These are phyloP conservation scores for Calonectria leucothoes DNA, from an alignment of 2,329 filamentous ascomycete genomes.

Conservation along the genomic window DNA sequence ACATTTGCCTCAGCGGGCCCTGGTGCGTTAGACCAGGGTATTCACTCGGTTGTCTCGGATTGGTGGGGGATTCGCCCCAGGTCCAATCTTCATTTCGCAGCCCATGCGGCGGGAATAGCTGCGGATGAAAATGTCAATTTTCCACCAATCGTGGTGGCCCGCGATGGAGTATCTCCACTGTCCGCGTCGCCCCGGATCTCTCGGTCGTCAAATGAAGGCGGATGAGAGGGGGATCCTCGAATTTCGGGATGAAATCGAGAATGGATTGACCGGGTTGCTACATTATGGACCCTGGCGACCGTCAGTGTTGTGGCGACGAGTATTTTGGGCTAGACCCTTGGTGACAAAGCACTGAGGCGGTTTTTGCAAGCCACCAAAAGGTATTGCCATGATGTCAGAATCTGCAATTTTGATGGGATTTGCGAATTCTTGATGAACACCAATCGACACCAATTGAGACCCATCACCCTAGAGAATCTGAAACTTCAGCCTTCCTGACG, in stretches of 20 bases:
- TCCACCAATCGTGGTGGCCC: not conserved
- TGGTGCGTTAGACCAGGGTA: not conserved
- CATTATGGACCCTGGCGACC: not conserved
- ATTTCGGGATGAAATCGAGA: not conserved
- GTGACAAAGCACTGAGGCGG: not conserved
- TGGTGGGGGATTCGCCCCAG: slow-evolving; percentile 1
- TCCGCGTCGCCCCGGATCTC: not conserved
- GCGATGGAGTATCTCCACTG: not conserved
- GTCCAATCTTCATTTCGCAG: not conserved
- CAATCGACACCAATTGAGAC: not conserved
- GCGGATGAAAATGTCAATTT: not conserved
- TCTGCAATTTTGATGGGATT: not conserved
- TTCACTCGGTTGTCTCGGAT: not conserved
- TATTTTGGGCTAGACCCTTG: not conserved
- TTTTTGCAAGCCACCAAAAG: not conserved
- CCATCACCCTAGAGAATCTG: not conserved
- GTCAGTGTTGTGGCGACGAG: not conserved
- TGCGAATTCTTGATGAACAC: not conserved
- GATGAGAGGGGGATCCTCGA: not conserved
- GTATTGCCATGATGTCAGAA: not conserved
- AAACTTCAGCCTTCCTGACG: not conserved
- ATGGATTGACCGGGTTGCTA: not conserved
- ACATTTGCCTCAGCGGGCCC: not conserved
- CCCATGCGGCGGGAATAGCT: slow-evolving; percentile 1
- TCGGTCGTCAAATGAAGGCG: not conserved